Conservation (phyloP, 768 basidiomycete genomes). For the Pleurotus djamor region DNA sequence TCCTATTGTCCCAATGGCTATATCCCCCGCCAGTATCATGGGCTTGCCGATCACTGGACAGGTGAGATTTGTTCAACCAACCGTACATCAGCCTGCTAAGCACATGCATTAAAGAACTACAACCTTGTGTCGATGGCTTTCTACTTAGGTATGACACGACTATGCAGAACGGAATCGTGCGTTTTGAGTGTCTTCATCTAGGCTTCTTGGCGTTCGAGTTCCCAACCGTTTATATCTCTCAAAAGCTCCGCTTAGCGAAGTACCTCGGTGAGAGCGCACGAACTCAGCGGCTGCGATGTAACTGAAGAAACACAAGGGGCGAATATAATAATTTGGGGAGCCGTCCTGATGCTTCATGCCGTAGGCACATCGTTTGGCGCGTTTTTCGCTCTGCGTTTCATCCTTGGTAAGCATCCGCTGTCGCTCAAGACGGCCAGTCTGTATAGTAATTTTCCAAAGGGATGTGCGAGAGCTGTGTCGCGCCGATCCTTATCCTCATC, state of each 20-base stretch:
- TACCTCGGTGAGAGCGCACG: conserved; percentile 46
- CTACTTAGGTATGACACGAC: conserved; percentile 45
- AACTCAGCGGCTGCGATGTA: background rate
- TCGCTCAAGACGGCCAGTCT: background rate
- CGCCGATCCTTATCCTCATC: conserved; percentile 59
- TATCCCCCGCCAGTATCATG: conserved; percentile 45
- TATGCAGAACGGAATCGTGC: background rate
- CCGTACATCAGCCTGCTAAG: conserved; percentile 1
- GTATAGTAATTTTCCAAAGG: conserved; percentile 27
- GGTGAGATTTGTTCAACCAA: conserved; percentile 24
- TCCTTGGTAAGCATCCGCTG: conserved; percentile 42
- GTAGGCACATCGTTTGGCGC: conserved; percentile 53
- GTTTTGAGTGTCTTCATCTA: conserved; percentile 13
- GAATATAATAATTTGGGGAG: conserved; percentile 63
- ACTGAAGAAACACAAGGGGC: conserved; percentile 28
- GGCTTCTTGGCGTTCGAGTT: conserved; percentile 64
- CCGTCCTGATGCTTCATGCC: conserved; percentile 58
- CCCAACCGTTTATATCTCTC: conserved; percentile 64
- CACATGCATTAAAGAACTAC: conserved; percentile 41
- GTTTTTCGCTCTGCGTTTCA: conserved; percentile 64
- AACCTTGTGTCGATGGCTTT: conserved; percentile 65
- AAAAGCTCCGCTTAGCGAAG: conserved; percentile 58
- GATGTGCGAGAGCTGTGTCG: conserved; percentile 68
- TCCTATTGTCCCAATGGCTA: background rate
- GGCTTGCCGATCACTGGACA: conserved; percentile 62